Percentiles rank a stretch among this genome's conserved stretches.
phyloP scores from a whole-genome alignment of 169 alveolate genomes.

The Toxoplasma gondii region DNA sequence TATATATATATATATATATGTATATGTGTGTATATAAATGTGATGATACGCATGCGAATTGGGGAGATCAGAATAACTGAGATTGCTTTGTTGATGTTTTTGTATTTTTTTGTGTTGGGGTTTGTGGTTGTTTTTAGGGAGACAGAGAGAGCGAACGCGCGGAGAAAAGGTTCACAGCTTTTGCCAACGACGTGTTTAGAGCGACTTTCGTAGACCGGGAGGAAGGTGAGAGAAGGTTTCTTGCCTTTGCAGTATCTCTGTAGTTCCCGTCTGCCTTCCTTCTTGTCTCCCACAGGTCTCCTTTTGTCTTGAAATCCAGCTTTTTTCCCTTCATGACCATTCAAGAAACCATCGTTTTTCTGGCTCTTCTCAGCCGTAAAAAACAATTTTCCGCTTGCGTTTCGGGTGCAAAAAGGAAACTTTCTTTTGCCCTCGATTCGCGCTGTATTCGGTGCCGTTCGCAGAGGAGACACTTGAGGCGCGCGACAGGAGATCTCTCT shows the following conservation, averaged over 20 bases:
- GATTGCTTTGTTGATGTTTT: neutral
- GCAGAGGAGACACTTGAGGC: slow-evolving; percentile 65
- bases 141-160: neutral
- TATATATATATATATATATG: neutral
- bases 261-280: neutral
- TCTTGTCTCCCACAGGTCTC: neutral
- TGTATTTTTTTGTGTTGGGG: neutral
- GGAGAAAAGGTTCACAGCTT: neutral
- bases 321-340: neutral
- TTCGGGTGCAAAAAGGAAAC: neutral
- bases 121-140: neutral
- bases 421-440: no score
- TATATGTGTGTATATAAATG: neutral
- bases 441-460: no score
- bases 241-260: no score
- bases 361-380: neutral
- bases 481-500: slow-evolving; percentile 62
- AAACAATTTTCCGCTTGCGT: neutral
- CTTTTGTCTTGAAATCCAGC: neutral
- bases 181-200: neutral
- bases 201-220: slow-evolving; percentile 1
- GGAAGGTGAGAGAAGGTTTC: neutral
- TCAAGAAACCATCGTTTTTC: neutral
- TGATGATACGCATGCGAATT: neutral
- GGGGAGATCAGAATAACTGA: neutral